Evolutionary conservation across 129 eudicot species (phyloP), one percentile per base, ranked within the genome.

Genomic region (Gnaphalium uliginosum): DNA sequence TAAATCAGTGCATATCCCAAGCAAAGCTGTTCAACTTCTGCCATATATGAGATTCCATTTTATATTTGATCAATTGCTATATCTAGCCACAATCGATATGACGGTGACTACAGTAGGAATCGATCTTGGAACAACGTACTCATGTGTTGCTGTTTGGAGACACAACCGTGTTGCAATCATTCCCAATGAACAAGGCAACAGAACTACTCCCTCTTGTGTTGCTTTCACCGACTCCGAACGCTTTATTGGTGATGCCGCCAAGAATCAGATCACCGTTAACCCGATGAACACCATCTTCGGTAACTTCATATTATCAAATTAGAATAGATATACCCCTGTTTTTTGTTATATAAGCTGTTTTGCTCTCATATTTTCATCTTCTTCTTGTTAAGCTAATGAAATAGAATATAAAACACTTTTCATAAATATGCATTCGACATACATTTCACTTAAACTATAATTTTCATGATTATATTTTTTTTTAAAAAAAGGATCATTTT

Each of bases 151-250:
- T 5, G 94, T 88, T 15, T 88, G 94, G 94, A 82, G 35, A 13
- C 59, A 88, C 81, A 86, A 86, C 76, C 82, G 90, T 1, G 88
- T 88, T 2, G 94, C 86, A 68, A 86, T 88, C 79, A 79, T 88
- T 74, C 85, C 90, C 30, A 88, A 88, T 48, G 94, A 88, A 65
- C 94, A 88, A 27, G 94, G 94, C 66, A 88, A 88, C 84, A 69
- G 90, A 8, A 88, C 88, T 2, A 88, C 94, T 0, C 94, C 94
- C 0, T 88, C 94, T 29, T 88, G 87, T 73, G 94, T 88, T 1
- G 94, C 90, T 21, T 88, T 88, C 88, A 85, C 86, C 29, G 84
- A 75, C 33, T 67, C 82, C 32, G 89, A 87, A 72, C 72, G 92
- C 9, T 77, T 87, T 11, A 74, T 84, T 0, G 91, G 91, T 2